These are phyloP conservation scores for Lepiota venenata DNA, from an alignment of 768 basidiomycete species.

Conservation along the genomic window DNA sequence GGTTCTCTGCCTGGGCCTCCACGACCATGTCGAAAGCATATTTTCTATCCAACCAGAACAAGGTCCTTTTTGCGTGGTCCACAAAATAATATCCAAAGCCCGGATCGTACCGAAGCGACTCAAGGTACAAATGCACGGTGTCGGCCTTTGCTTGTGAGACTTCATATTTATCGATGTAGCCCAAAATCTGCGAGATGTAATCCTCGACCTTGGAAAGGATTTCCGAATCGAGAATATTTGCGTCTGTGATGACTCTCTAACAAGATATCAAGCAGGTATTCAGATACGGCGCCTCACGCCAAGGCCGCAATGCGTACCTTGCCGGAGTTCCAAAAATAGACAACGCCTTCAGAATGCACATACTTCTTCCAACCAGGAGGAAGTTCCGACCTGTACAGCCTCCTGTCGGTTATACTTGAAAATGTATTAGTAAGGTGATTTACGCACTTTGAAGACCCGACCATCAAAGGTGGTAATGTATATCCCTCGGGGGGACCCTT, in stretches of 20 bases:
- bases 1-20: slow-evolving; percentile 29
- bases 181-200: slow-evolving; percentile 16
- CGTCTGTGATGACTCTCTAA: slow-evolving; percentile 24
- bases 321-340: slow-evolving; percentile 20
- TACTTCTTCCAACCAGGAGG: slow-evolving; percentile 11
- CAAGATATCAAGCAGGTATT: background rate
- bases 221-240: slow-evolving; percentile 19
- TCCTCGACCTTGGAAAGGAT: slow-evolving; percentile 11
- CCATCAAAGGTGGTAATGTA: slow-evolving; percentile 8
- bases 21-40: slow-evolving; percentile 26
- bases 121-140: slow-evolving; percentile 7
- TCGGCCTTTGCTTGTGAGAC: background rate
- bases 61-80: slow-evolving; percentile 35
- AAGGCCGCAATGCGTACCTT: slow-evolving; percentile 11
- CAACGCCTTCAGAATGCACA: slow-evolving; percentile 24
- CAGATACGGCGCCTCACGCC: background rate
- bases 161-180: slow-evolving; percentile 14
- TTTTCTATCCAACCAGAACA: slow-evolving; percentile 54
- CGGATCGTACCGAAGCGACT: slow-evolving; percentile 13
- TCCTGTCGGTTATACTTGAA: background rate
- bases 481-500: slow-evolving; percentile 8
- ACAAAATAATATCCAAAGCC: slow-evolving; percentile 46
- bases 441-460: slow-evolving; percentile 2
- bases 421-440: background rate
- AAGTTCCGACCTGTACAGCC: background rate